Percentiles rank a stretch among this genome's conserved stretches.
Evolutionary conservation across 2,329 filamentous ascomycete genomes (phyloP).

Genomic region (Ophiocordyceps camponoti-floridani): DNA sequence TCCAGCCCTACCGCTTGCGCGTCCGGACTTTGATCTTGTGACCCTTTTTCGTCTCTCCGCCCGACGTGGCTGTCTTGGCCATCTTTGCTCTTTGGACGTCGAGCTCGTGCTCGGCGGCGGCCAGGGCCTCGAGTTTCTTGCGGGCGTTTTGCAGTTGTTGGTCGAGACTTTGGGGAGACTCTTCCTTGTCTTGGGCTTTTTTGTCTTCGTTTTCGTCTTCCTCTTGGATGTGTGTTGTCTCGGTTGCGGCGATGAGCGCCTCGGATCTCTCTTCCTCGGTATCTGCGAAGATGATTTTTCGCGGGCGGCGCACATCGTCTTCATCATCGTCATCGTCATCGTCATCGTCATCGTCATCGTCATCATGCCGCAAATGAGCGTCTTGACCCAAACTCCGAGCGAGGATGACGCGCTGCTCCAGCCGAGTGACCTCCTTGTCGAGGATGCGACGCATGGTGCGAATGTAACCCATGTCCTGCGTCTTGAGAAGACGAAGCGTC

Average conservation of each 20-base stretch:
- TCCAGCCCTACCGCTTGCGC: conserved; percentile 32
- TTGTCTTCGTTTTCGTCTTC: conserved; percentile 6
- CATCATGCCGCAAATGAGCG: conserved; percentile 9
- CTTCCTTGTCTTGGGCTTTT: conserved; percentile 19
- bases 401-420: conserved; percentile 36
- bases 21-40: conserved; percentile 45
- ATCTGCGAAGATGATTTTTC: conserved; percentile 35
- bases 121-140: conserved; percentile 34
- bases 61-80: conserved; percentile 45
- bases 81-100: conserved; percentile 43
- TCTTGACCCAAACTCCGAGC: conserved; percentile 17
- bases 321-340: conserved; percentile 1
- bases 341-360: not conserved
- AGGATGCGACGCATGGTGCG: conserved; percentile 43
- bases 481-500: conserved; percentile 45
- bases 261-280: conserved; percentile 17
- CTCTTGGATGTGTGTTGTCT: conserved; percentile 9
- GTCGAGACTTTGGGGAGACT: conserved; percentile 24
- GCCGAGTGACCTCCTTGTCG: conserved; percentile 33
- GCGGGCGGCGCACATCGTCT: conserved; percentile 5
- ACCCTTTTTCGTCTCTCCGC: conserved; percentile 39
- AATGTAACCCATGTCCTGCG: conserved; percentile 48
- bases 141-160: conserved; percentile 29
- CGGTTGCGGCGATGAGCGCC: conserved; percentile 11
- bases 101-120: conserved; percentile 36